phyloP scores from a whole-genome alignment of 768 basidiomycete genomes.

The Mycena latifolia region DNA sequence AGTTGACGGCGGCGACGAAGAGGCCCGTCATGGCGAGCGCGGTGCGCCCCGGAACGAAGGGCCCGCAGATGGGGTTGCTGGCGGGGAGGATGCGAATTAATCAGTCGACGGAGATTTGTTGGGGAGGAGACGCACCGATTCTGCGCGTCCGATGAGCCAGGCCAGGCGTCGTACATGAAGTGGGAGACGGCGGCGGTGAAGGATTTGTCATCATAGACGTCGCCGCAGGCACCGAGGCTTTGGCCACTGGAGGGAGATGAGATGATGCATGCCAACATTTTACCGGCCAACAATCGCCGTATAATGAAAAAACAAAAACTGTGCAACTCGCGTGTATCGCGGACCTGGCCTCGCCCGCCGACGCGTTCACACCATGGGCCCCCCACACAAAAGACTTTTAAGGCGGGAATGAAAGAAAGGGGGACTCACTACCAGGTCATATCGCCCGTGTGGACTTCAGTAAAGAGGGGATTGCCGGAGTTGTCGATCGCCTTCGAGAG shows the following conservation, averaged over 20 bases:
- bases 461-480: slow-evolving; percentile 40
- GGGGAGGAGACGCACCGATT: slow-evolving; percentile 37
- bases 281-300: too few species aligned
- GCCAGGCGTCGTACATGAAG: slow-evolving; percentile 40
- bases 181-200: slow-evolving; percentile 46
- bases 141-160: not conserved
- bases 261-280: too few species aligned
- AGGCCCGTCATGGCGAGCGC: slow-evolving; percentile 33
- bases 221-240: slow-evolving; percentile 45
- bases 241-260: slow-evolving; percentile 37
- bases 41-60: slow-evolving; percentile 43
- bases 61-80: slow-evolving; percentile 46
- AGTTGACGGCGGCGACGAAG: slow-evolving; percentile 37
- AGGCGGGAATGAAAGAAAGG: not conserved
- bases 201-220: slow-evolving; percentile 44
- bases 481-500: slow-evolving; percentile 46
- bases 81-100: too few species aligned
- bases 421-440: slow-evolving; percentile 49
- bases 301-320: too few species aligned
- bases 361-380: too few species aligned
- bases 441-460: slow-evolving; percentile 39
- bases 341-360: too few species aligned
- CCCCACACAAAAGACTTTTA: too few species aligned
- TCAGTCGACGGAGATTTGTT: too few species aligned
- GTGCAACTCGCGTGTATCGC: too few species aligned